Percentiles rank a stretch among this genome's conserved stretches.
phyloP scores from a whole-genome alignment of 176 grass and related monocot species.

The Puccinellia tenuiflora region DNA sequence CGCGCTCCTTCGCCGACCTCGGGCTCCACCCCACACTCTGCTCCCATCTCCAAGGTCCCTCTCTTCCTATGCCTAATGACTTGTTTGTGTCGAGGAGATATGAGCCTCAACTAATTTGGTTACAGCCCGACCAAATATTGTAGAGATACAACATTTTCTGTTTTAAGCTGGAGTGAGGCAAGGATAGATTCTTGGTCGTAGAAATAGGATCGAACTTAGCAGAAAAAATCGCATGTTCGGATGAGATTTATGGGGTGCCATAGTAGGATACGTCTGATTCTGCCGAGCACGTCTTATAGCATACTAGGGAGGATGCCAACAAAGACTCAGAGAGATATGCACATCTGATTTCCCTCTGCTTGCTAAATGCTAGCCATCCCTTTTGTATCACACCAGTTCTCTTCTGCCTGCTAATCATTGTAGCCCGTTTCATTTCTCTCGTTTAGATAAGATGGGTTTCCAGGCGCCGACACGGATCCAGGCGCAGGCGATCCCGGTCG shows the following conservation, averaged over 20 bases:
- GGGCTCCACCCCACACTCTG: slow-evolving; percentile 66
- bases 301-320: neutral
- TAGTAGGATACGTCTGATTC: neutral
- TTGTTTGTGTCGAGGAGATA: neutral
- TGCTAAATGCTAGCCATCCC: too few relatives aligned
- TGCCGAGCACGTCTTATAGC: neutral
- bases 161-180: neutral
- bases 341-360: too few relatives aligned
- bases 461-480: slow-evolving; percentile 74
- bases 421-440: slow-evolving; percentile 5
- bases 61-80: too few relatives aligned
- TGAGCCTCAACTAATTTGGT: neutral
- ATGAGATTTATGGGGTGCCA: neutral
- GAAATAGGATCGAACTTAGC: neutral
- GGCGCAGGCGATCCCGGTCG: slow-evolving; percentile 77
- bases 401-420: slow-evolving; percentile 4
- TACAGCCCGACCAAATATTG: too few relatives aligned
- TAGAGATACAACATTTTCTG: too few relatives aligned
- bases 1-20: slow-evolving; percentile 66
- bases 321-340: too few relatives aligned
- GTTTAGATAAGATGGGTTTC: slow-evolving; percentile 88
- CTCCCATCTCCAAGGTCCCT: slow-evolving; percentile 72
- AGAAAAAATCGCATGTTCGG: neutral
- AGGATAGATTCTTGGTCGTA: neutral
- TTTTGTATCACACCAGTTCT: neutral